Base-by-base conservation (phyloP, 768 basidiomycete species). In the Auriscalpium microsporum region DNA sequence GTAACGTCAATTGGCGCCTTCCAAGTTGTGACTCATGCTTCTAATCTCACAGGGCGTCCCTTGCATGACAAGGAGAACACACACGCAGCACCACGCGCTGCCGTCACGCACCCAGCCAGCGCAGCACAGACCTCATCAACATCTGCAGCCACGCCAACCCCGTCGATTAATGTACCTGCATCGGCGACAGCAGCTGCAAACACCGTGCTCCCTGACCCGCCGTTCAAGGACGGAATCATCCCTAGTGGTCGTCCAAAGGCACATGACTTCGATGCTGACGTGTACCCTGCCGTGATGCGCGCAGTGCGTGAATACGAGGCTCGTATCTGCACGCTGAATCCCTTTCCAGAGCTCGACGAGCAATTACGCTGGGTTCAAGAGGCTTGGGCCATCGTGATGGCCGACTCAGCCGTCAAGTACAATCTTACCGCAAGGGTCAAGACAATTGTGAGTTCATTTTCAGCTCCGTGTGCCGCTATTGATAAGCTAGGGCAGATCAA, bases 281-380 rank as follows among this genome's bases (percentile, higher is more conserved):
- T 42, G 40, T 11, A 11, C 11, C 11, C 11, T 11, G 13, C n/a
- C 11, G n/a, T 42, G 11, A 17, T 11, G n/a, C 13, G 13, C 4
- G 11, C 13, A 13, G 40, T 42, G 11, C 11, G n/a, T 17, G 13
- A 17, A 13, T 42, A 42, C 40, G 40, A 42, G 40, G n/a, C 13
- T 17, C 11, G 40, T 4, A 42, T 42, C 56, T 69, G 0, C 61
- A 70, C 40, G 37, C 64, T 46, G 46, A 58, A 3, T 49, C 61
- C 0, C 40, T 59, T 8, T 40, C 58, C 33, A 54, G 52, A 23
- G 50, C 46, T 21, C 46, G 61, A 42, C 54, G 62, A 2, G 59
- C 37, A 4, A 58, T 72, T 10, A 50, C 73, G n/a, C 11, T 42
- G 40, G 40, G 40, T 42, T 17, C 40, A 17, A 13, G 40, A 42